Evolutionary conservation across 495 filamentous ascomycete genomes (phyloP).

Genomic region (Tuber borchii): DNA sequence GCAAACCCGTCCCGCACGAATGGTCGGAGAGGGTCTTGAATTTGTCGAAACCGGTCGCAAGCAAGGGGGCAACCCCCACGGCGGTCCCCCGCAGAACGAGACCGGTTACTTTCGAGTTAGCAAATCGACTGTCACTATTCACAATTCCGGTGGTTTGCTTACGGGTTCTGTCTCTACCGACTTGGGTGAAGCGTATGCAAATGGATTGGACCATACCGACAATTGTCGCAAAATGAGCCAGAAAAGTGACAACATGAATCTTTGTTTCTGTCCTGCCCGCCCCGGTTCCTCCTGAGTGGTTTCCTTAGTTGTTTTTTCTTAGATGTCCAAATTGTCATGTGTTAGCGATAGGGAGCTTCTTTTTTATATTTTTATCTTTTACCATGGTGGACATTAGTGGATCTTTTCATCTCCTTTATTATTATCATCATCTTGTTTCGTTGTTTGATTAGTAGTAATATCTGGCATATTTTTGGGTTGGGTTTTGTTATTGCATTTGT

Average conservation of each 20-base stretch:
- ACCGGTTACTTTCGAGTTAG: slow-evolving; percentile 17
- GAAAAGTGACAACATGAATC: slow-evolving; percentile 19
- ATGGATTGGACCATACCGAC: slow-evolving; percentile 16
- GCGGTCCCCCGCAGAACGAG: slow-evolving; percentile 19
- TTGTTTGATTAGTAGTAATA: background rate
- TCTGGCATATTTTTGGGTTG: slow-evolving; percentile 9
- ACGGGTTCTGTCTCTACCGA: slow-evolving; percentile 6
- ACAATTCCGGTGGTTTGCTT: slow-evolving; percentile 27
- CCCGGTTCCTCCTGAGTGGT: background rate
- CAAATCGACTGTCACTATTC: slow-evolving; percentile 9
- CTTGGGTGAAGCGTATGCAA: slow-evolving; percentile 16
- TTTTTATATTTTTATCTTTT: background rate
- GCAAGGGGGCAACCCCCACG: slow-evolving; percentile 35
- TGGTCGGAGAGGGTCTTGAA: slow-evolving; percentile 6
- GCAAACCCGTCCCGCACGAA: slow-evolving; percentile 10
- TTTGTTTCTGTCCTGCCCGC: slow-evolving; percentile 22
- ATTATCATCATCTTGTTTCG: background rate
- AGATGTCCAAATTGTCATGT: background rate
- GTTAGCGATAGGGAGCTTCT: background rate
- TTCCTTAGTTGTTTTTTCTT: background rate
- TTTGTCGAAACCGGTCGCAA: slow-evolving; percentile 25
- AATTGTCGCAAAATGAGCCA: slow-evolving; percentile 12
- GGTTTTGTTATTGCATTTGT: slow-evolving; percentile 13
- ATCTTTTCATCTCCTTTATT: slow-evolving; percentile 4
- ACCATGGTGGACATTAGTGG: background rate